Evolutionary conservation across 805 yeast genomes (phyloP).

Genomic region (Pichia phayaonensis): DNA sequence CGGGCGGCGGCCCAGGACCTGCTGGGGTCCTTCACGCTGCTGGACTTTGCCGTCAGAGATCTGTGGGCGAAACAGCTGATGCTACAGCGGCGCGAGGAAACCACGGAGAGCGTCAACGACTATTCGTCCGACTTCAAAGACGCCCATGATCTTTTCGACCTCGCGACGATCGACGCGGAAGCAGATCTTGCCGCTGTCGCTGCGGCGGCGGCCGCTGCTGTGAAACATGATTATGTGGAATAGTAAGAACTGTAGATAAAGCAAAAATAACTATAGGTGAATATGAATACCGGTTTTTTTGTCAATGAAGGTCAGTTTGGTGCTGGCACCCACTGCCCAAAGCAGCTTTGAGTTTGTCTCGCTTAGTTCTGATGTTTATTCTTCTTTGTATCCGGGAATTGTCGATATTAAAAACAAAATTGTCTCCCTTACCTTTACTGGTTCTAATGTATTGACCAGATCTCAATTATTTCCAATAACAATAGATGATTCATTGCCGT

Average conservation of each 20-base stretch:
- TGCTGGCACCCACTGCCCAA: slow-evolving; percentile 15
- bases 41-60: slow-evolving; percentile 37
- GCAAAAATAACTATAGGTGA: too few relatives aligned
- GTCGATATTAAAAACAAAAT: slow-evolving; percentile 7
- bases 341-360: slow-evolving; percentile 16
- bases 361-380: slow-evolving; percentile 13
- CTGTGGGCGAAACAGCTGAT: slow-evolving; percentile 28
- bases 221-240: background rate
- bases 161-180: slow-evolving; percentile 10
- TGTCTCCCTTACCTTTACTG: slow-evolving; percentile 18
- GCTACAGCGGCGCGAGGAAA: background rate
- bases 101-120: background rate
- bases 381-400: slow-evolving; percentile 7
- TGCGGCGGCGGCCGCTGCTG: slow-evolving; percentile 26
- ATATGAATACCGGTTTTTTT: background rate
- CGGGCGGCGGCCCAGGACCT: slow-evolving; percentile 39
- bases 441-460: slow-evolving; percentile 18
- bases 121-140: slow-evolving; percentile 7
- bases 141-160: slow-evolving; percentile 7
- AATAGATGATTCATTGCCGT: slow-evolving; percentile 16
- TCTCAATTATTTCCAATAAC: slow-evolving; percentile 32
- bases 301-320: slow-evolving; percentile 9
- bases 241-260: too few relatives aligned
- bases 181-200: slow-evolving; percentile 28
- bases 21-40: slow-evolving; percentile 33